Percentiles rank a stretch among this genome's conserved stretches.
phyloP scores from a whole-genome alignment of 768 basidiomycete species.

The Tricholoma terreum region DNA sequence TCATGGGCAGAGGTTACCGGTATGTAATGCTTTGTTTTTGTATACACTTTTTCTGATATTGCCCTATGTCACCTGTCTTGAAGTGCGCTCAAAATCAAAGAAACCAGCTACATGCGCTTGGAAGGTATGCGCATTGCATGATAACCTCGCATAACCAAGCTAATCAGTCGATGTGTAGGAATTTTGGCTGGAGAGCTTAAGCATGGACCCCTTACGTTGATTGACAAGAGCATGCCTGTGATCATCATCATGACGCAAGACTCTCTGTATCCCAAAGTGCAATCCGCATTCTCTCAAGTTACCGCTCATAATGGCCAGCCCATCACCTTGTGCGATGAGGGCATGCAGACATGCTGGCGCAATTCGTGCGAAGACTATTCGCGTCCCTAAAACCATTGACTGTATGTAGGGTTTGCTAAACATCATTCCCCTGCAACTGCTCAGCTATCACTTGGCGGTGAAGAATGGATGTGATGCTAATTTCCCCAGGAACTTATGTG shows the following conservation, averaged over 20 bases:
- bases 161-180: slow-evolving; percentile 36
- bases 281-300: slow-evolving; percentile 94
- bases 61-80: slow-evolving; percentile 87
- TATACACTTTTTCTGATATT: slow-evolving; percentile 3
- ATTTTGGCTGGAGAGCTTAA: slow-evolving; percentile 98
- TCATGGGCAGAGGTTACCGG: slow-evolving; percentile 99
- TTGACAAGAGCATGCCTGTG: slow-evolving; percentile 98
- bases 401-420: slow-evolving; percentile 94
- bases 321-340: slow-evolving; percentile 94
- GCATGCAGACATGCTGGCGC: slow-evolving; percentile 70
- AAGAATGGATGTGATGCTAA: slow-evolving; percentile 97
- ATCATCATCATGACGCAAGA: slow-evolving; percentile 99
- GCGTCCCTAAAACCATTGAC: slow-evolving; percentile 93
- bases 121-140: slow-evolving; percentile 45
- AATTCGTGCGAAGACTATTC: slow-evolving; percentile 89
- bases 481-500: slow-evolving; percentile 94
- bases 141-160: too few species aligned
- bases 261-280: slow-evolving; percentile 97
- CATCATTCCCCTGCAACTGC: slow-evolving; percentile 92
- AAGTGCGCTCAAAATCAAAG: slow-evolving; percentile 99
- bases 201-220: slow-evolving; percentile 95
- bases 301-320: slow-evolving; percentile 95
- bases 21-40: slow-evolving; percentile 34
- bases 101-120: slow-evolving; percentile 91
- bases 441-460: slow-evolving; percentile 95